A percentile compares a stretch with the other conserved stretches of the same genome.
Evolutionary conservation across 257 asterid species (phyloP).

Genomic region (Craterostigma plantagineum): DNA sequence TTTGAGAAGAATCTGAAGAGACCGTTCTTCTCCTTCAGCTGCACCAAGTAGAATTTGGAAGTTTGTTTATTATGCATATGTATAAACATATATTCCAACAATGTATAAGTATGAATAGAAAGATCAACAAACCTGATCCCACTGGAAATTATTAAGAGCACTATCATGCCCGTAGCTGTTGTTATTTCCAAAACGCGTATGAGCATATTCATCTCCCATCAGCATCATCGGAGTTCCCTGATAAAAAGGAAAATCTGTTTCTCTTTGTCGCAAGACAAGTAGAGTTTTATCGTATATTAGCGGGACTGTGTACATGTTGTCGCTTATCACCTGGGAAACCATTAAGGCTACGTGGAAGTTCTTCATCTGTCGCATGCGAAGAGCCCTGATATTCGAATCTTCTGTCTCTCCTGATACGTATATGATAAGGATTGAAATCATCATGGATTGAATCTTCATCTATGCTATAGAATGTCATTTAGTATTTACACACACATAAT

Average conservation of each 20-base stretch:
- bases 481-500: neutral
- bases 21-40: slow-evolving; percentile 68
- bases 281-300: no score
- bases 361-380: slow-evolving; percentile 83
- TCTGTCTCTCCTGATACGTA: slow-evolving; percentile 60
- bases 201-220: slow-evolving; percentile 98
- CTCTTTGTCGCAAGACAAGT: no score
- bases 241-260: slow-evolving; percentile 10
- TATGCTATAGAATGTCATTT: no score
- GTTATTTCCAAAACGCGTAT: slow-evolving; percentile 86
- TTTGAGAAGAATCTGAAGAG: slow-evolving; percentile 81
- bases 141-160: slow-evolving; percentile 75
- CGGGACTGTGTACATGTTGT: neutral
- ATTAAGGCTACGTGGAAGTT: slow-evolving; percentile 81
- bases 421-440: neutral
- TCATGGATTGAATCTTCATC: no score
- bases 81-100: slow-evolving; percentile 6
- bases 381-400: slow-evolving; percentile 33
- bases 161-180: slow-evolving; percentile 95
- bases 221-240: slow-evolving; percentile 99
- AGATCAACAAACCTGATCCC: slow-evolving; percentile 38
- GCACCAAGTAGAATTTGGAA: no score
- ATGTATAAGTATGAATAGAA: slow-evolving; percentile 11
- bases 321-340: slow-evolving; percentile 80
- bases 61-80: neutral